These are phyloP conservation scores for Penicillium sp. DNA, from an alignment of 2,329 filamentous ascomycete genomes.

Conservation along the genomic window DNA sequence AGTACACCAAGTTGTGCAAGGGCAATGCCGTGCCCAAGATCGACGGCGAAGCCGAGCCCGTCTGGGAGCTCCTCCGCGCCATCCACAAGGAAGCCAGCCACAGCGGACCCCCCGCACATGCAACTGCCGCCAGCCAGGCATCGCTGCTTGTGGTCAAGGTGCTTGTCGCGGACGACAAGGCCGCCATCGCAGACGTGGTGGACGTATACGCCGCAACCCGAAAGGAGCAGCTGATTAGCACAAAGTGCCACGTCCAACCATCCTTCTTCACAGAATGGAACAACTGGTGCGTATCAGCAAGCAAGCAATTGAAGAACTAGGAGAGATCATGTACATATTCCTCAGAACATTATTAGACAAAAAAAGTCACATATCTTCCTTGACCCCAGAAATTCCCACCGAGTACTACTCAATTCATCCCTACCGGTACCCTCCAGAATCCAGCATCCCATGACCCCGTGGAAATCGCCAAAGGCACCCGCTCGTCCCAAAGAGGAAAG, in stretches of 20 bases:
- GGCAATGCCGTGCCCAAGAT: conserved; percentile 47
- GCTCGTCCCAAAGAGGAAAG: too few relatives aligned
- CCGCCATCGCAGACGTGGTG: conserved; percentile 55
- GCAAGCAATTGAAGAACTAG: conserved; percentile 42
- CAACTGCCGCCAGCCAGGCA: conserved; percentile 67
- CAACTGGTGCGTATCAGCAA: conserved; percentile 63
- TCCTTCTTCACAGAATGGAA: conserved; percentile 70
- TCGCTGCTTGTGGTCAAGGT: conserved; percentile 47
- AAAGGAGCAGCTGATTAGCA: conserved; percentile 57
- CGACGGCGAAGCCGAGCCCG: conserved; percentile 34
- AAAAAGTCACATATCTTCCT: neutral
- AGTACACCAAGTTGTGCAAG: conserved; percentile 66
- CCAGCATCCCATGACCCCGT: neutral
- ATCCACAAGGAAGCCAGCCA: conserved; percentile 65
- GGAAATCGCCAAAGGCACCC: neutral
- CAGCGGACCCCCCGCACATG: conserved; percentile 64
- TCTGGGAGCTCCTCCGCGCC: conserved; percentile 59
- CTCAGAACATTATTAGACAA: neutral
- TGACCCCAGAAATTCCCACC: neutral
- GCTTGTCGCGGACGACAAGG: conserved; percentile 48
- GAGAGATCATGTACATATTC: neutral
- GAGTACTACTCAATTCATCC: too few relatives aligned
- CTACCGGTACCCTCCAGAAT: neutral
- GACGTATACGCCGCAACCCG: conserved; percentile 65
- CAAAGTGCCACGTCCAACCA: conserved; percentile 60